These are phyloP conservation scores for Jacaranda mimosifolia DNA, from an alignment of 257 asterid genomes.

Conservation along the genomic window DNA sequence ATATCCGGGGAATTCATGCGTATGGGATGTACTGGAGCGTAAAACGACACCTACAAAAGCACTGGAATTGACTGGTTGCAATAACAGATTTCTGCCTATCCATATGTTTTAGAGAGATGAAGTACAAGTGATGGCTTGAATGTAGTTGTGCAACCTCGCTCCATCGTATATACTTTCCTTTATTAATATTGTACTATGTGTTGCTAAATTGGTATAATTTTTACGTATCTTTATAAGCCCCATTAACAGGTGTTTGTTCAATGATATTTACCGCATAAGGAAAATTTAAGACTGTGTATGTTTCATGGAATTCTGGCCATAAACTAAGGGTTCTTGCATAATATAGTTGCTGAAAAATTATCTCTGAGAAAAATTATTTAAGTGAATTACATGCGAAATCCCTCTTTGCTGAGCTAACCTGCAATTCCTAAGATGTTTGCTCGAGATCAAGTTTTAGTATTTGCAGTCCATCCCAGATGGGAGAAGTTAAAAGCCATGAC, in stretches of 20 bases:
- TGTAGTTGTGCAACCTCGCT: conserved; percentile 8
- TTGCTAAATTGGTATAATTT: not conserved
- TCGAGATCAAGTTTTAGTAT: conserved; percentile 11
- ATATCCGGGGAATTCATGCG: not conserved
- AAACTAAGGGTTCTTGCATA: not conserved
- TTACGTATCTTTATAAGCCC: not conserved
- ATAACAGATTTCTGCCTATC: not conserved
- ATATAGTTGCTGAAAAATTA: not conserved
- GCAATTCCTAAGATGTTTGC: not conserved
- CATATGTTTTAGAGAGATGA: conserved; percentile 11
- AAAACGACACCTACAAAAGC: not conserved
- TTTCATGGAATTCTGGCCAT: conserved; percentile 8
- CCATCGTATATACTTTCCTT: conserved; percentile 2
- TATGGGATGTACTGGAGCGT: not conserved
- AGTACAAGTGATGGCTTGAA: not conserved
- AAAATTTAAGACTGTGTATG: not conserved
- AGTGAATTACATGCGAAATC: conserved; percentile 12
- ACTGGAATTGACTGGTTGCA: not conserved
- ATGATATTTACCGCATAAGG: not conserved
- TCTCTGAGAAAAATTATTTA: conserved; percentile 4
- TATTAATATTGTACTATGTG: not conserved
- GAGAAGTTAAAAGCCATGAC: not conserved
- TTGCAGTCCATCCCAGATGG: not conserved
- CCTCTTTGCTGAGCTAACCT: not conserved
- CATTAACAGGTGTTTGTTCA: not conserved